These are phyloP conservation scores for Boletus bicolor DNA, from an alignment of 768 basidiomycete genomes.

Conservation along the genomic window DNA sequence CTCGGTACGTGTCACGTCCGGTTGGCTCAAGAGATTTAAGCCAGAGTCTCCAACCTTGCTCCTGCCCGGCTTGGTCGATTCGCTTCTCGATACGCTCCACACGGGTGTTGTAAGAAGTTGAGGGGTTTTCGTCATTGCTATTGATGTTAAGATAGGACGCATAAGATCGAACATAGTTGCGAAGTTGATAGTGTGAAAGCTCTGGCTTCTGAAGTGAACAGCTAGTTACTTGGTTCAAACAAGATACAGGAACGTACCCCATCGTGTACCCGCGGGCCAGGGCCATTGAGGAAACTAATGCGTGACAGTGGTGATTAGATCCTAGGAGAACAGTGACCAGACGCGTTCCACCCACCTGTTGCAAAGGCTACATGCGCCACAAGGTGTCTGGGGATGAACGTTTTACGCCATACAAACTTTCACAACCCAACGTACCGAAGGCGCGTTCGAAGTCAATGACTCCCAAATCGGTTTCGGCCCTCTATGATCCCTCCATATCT, in stretches of 20 bases:
- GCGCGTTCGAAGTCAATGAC: constrained; percentile 1
- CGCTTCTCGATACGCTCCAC: constrained; percentile 43
- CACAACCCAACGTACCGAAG: neutral
- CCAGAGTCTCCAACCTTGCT: no score
- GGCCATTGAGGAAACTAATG: constrained; percentile 2
- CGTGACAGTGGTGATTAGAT: neutral
- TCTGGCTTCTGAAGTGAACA: constrained; percentile 6
- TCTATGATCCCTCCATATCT: neutral
- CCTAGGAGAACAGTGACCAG: neutral
- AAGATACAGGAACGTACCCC: neutral
- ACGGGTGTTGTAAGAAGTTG: constrained; percentile 42
- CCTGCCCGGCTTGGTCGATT: constrained; percentile 1
- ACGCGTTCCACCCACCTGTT: neutral
- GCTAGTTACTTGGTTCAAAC: neutral
- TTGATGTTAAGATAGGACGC: no score
- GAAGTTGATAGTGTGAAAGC: constrained; percentile 32
- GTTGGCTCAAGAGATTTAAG: neutral
- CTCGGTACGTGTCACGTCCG: constrained; percentile 22
- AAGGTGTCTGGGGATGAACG: no score
- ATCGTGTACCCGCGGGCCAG: constrained; percentile 3
- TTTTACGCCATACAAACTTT: no score
- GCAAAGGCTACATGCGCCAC: neutral
- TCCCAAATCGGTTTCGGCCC: constrained; percentile 2
- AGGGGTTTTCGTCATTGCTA: constrained; percentile 37
- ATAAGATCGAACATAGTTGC: constrained; percentile 15